phyloP scores from a whole-genome alignment of 2,329 filamentous ascomycete genomes.

The Didymella sp. region DNA sequence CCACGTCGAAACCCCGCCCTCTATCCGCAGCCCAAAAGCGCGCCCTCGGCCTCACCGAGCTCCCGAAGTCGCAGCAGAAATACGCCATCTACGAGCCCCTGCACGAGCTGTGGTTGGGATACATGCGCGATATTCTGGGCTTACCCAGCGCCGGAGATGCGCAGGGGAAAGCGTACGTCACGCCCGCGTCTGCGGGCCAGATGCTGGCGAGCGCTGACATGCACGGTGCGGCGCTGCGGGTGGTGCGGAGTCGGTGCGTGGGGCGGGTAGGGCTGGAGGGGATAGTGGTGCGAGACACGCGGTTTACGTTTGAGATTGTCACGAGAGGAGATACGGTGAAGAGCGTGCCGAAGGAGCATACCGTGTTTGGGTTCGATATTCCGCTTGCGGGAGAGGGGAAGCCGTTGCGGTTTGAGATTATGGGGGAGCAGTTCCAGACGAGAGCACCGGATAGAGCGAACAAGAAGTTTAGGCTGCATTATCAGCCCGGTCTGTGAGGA shows the following conservation, averaged over 20 bases:
- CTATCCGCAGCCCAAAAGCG: constrained; percentile 83
- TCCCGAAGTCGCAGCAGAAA: constrained; percentile 71
- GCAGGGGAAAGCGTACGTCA: constrained; percentile 55
- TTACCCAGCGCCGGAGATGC: constrained; percentile 33
- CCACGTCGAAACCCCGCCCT: constrained; percentile 66
- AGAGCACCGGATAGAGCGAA: constrained; percentile 84
- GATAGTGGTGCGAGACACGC: constrained; percentile 88
- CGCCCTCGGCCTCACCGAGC: constrained; percentile 72
- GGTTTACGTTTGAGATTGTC: constrained; percentile 84
- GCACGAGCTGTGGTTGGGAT: constrained; percentile 80
- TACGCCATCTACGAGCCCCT: constrained; percentile 81
- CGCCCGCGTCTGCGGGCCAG: constrained; percentile 66
- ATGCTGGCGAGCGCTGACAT: constrained; percentile 87
- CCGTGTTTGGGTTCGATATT: constrained; percentile 80
- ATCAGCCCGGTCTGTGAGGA: constrained; percentile 74
- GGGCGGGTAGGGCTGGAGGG: constrained; percentile 83
- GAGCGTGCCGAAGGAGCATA: constrained; percentile 86
- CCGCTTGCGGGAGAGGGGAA: constrained; percentile 54
- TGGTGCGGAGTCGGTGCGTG: constrained; percentile 81
- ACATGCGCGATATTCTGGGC: constrained; percentile 82
- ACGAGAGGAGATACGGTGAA: constrained; percentile 75
- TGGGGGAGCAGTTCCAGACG: constrained; percentile 86
- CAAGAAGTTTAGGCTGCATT: constrained; percentile 89
- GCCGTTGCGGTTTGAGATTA: constrained; percentile 78
- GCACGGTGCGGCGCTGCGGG: constrained; percentile 83